These are phyloP conservation scores for Dictyostelium discoideum DNA, from an alignment of 78 protist species.

Conservation along the genomic window DNA sequence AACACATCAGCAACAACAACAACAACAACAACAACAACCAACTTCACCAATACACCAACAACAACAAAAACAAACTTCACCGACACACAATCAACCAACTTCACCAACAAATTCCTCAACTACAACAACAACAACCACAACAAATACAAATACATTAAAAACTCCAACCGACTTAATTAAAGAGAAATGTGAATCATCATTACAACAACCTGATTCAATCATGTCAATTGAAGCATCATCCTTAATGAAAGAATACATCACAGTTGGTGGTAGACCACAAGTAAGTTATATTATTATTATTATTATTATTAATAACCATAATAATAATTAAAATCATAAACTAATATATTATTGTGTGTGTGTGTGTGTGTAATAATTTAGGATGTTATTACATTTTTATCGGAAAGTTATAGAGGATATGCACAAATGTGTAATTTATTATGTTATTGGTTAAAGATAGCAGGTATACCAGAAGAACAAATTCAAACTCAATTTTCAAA, in stretches of 20 bases:
- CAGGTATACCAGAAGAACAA: constrained; percentile 36
- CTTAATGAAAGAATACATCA: constrained; percentile 53
- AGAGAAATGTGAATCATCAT: constrained; percentile 7
- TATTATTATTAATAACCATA: too few relatives aligned
- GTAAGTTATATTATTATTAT: too few relatives aligned
- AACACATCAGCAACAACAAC: not conserved
- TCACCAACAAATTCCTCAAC: not conserved
- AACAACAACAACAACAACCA: not conserved
- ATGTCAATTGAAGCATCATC: constrained; percentile 50
- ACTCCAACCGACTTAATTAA: not conserved
- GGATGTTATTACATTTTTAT: constrained; percentile 72
- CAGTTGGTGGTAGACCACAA: constrained; percentile 48
- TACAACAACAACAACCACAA: not conserved
- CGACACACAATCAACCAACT: not conserved
- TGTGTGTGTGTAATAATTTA: not conserved
- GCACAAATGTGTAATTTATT: constrained; percentile 79
- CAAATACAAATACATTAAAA: not conserved
- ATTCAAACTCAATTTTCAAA: constrained; percentile 7
- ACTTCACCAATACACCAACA: not conserved
- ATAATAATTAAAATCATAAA: too few relatives aligned
- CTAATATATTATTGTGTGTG: too few relatives aligned
- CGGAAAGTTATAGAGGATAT: constrained; percentile 75
- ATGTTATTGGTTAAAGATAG: constrained; percentile 38
- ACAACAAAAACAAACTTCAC: not conserved
- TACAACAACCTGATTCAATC: constrained; percentile 62